Conservation (phyloP, 345 rosid genomes). For the Trapa incisa region DNA sequence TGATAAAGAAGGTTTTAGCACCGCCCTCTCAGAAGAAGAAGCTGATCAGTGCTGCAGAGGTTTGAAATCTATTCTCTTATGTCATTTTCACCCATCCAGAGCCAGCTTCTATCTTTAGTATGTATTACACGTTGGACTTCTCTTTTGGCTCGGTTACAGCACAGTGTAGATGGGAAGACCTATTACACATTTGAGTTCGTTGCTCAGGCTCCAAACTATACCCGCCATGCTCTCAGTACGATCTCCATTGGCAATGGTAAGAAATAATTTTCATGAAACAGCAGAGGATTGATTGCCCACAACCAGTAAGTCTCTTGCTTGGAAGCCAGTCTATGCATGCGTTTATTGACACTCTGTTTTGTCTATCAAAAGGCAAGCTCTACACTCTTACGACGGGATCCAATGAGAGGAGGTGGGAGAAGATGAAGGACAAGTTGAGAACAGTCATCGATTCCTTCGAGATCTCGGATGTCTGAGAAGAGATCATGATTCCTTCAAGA, state of each 20-base stretch:
- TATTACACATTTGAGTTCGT: constrained; percentile 78
- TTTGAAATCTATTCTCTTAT: constrained; percentile 3
- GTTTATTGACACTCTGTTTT: neutral
- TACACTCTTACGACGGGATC: constrained; percentile 81
- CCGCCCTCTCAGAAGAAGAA: constrained; percentile 77
- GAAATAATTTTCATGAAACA: neutral
- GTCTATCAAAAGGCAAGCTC: constrained; percentile 48
- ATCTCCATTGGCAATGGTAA: constrained; percentile 70
- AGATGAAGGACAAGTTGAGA: constrained; percentile 75
- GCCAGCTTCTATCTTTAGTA: neutral
- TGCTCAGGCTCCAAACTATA: constrained; percentile 73
- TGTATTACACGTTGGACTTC: neutral
- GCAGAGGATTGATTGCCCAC: neutral
- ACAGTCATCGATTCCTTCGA: constrained; percentile 67
- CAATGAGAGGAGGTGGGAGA: constrained; percentile 82
- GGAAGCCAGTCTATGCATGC: neutral
- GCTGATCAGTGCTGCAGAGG: constrained; percentile 63
- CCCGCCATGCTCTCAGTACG: constrained; percentile 74
- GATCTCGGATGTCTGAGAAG: constrained; percentile 31
- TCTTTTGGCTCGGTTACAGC: constrained; percentile 32
- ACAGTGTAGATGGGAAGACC: constrained; percentile 60
- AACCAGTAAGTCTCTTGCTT: neutral
- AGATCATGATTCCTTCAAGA: too few species aligned
- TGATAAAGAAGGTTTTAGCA: constrained; percentile 67
- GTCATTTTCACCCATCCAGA: neutral